phyloP scores from a whole-genome alignment of 2,329 filamentous ascomycete species.

The Verticillium alfalfae region DNA sequence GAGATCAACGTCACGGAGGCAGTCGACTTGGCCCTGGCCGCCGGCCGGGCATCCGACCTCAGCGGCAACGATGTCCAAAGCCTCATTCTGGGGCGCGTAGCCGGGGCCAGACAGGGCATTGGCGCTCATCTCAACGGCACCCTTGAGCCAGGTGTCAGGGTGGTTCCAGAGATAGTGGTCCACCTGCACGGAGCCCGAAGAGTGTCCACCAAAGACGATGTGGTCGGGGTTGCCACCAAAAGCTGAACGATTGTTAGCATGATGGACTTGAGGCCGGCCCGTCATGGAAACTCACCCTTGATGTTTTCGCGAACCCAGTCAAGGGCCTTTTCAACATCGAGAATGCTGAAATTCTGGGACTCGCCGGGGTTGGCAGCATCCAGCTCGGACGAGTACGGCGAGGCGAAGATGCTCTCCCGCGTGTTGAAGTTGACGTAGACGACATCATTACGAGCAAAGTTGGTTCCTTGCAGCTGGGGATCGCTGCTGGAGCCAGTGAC shows the following conservation, averaged over 20 bases:
- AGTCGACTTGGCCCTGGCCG: conserved; percentile 24
- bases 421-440: conserved; percentile 33
- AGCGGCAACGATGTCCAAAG: conserved; percentile 26
- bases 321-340: conserved; percentile 29
- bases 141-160: conserved; percentile 27
- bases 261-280: neutral
- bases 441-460: conserved; percentile 28
- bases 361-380: conserved; percentile 17
- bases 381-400: conserved; percentile 33
- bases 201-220: conserved; percentile 37
- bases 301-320: conserved; percentile 34
- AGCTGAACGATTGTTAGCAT: conserved; percentile 14
- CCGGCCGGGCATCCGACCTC: conserved; percentile 28
- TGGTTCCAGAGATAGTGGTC: conserved; percentile 37
- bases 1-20: conserved; percentile 24
- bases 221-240: conserved; percentile 39
- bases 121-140: conserved; percentile 34
- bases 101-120: conserved; percentile 32
- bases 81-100: conserved; percentile 28
- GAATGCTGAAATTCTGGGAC: conserved; percentile 22
- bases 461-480: conserved; percentile 26
- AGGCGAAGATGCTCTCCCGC: conserved; percentile 36
- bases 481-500: conserved; percentile 34
- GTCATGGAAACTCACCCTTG: conserved; percentile 4
- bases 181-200: conserved; percentile 28